phyloP scores from a whole-genome alignment of 805 yeast genomes.

The Candida khao-thaluensis region DNA sequence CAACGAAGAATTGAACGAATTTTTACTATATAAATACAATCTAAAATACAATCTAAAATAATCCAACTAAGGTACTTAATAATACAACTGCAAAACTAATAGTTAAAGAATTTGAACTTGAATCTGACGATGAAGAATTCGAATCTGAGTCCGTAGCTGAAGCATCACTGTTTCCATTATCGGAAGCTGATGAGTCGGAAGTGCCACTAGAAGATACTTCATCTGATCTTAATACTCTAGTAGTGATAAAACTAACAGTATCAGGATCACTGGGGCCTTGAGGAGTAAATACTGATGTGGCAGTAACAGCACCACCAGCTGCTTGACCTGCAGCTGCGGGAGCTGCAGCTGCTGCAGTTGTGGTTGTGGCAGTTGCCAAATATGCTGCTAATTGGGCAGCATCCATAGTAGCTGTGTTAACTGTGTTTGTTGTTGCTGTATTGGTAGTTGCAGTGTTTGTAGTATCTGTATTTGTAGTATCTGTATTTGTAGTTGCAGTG shows the following conservation, averaged over 20 bases:
- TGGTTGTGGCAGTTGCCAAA: conserved; percentile 13
- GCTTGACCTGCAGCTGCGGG: conserved; percentile 14
- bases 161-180: conserved; percentile 4
- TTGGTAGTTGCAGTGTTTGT: conserved; percentile 19
- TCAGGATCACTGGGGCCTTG: conserved; percentile 18
- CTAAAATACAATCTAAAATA: not conserved
- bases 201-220: conserved; percentile 9
- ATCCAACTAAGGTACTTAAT: conserved; percentile 1
- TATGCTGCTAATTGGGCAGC: conserved; percentile 12
- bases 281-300: conserved; percentile 15
- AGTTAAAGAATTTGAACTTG: conserved; percentile 11
- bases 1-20: too few relatives aligned
- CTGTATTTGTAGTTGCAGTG: conserved; percentile 22
- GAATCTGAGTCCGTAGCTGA: conserved; percentile 7
- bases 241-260: conserved; percentile 29
- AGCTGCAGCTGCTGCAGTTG: conserved; percentile 13
- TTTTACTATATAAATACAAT: conserved; percentile 5
- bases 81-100: not conserved
- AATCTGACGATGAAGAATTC: conserved; percentile 6
- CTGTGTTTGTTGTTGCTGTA: conserved; percentile 19
- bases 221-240: conserved; percentile 28
- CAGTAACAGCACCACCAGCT: conserved; percentile 15
- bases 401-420: conserved; percentile 14
- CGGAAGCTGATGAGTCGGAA: too few relatives aligned
- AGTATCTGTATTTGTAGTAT: conserved; percentile 18